Evolutionary conservation across 768 basidiomycete genomes (phyloP).

Genomic region (Strobilomyces confusus): DNA sequence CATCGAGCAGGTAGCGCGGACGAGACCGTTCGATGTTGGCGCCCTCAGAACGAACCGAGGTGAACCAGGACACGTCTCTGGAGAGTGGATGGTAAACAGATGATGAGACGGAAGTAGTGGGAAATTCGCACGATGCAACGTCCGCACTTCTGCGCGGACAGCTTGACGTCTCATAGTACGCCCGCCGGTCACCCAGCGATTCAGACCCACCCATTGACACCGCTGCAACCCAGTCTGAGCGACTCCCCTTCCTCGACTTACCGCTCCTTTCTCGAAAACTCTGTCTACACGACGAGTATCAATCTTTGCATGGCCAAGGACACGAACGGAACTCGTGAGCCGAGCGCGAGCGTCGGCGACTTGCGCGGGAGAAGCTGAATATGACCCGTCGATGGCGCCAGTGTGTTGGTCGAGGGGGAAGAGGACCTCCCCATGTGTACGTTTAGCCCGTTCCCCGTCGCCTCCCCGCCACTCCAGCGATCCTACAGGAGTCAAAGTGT

Average conservation of each 20-base stretch:
- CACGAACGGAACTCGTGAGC: constrained; percentile 71
- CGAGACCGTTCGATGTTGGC: too few species aligned
- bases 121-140: too few species aligned
- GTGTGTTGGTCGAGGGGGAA: constrained; percentile 36
- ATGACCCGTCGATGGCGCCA: constrained; percentile 39
- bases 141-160: not conserved
- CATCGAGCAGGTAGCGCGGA: too few species aligned
- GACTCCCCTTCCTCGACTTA: constrained; percentile 64
- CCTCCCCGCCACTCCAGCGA: constrained; percentile 79
- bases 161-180: not conserved
- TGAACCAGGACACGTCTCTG: too few species aligned
- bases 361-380: constrained; percentile 42
- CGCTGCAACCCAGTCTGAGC: constrained; percentile 41
- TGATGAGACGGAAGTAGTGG: too few species aligned
- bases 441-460: constrained; percentile 18
- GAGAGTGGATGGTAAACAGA: too few species aligned
- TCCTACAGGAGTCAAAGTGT: constrained; percentile 78
- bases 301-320: constrained; percentile 73
- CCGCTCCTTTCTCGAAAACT: constrained; percentile 77
- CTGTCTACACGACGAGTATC: constrained; percentile 61
- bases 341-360: constrained; percentile 56
- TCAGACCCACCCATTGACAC: not conserved
- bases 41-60: too few species aligned
- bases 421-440: constrained; percentile 73
- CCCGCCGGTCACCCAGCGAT: not conserved